Base-by-base conservation (phyloP, 768 basidiomycete genomes). In the Dentipellis fragilis region DNA sequence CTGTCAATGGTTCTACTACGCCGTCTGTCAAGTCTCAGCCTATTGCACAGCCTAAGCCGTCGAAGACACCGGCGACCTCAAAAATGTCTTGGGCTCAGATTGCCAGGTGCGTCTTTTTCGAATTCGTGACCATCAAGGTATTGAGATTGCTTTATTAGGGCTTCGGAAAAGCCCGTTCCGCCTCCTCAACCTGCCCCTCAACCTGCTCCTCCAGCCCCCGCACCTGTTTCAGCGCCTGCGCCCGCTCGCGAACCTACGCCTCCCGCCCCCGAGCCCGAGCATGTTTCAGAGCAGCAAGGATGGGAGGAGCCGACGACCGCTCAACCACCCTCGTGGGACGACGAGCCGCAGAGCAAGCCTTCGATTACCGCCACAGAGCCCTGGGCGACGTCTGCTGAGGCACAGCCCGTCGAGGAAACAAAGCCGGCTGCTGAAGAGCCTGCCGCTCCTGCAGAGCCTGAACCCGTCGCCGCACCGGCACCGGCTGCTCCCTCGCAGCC, bases 1-100 rank as follows among this genome's bases (percentile, higher is more conserved):
- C 57, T 5, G 37, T 60, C 8, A 70, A 71, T 39, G 69, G 69
- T 21, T 52, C 63, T 7, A 54, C 65, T 17, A 39, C 65, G 10
- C 40, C 65, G 10, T 59, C 63, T 3, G 68, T 73, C 49, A 69
- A 70, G 23, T 66, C 68, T 5, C 63, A 58, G 51, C 54, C 58
- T 4, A 62, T 59, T 19, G 56, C 60, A 22, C 16, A 62, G 11
- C 29, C 64, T 14, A 67, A 65, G 57, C 55, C 61, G 12, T 56
- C 71, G 12, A 87, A 83, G 70, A 73, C 79, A 10, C 85, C 87
- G 45, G 81, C 85, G 29, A 85, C 80, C 11, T 82, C 86, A 8
- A 89, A 89, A 72, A 69, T 87, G 57, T 90, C 89, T 37, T 92
- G 89, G 89, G 89, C 89, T 8, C 86, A 92, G 64, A 76, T 92